Conservation (phyloP, 2,329 filamentous ascomycete species). For the Colletotrichum costaricense region DNA sequence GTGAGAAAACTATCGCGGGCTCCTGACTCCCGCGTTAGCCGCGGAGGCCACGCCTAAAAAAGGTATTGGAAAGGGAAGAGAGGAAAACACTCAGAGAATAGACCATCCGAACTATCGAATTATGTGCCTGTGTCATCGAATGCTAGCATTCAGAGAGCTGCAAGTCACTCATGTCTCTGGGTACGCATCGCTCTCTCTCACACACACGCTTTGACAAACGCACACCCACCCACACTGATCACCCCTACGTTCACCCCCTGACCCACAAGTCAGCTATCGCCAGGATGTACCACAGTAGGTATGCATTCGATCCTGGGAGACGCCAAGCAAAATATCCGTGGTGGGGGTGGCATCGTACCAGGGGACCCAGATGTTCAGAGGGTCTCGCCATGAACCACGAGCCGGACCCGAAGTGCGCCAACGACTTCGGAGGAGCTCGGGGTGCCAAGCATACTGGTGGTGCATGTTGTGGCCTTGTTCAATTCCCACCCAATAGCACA, state of each 20-base stretch:
- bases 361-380: constrained; percentile 10
- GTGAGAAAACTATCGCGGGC: background rate
- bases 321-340: constrained; percentile 31
- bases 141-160: constrained; percentile 19
- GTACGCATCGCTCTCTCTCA: background rate
- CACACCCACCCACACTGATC: constrained; percentile 13
- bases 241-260: constrained; percentile 17
- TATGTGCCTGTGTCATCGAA: constrained; percentile 24
- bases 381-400: constrained; percentile 9
- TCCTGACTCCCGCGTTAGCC: constrained; percentile 16
- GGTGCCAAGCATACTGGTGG: constrained; percentile 3
- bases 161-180: constrained; percentile 16
- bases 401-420: constrained; percentile 24
- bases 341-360: constrained; percentile 29
- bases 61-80: background rate
- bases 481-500: constrained; percentile 2
- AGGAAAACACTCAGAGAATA: background rate
- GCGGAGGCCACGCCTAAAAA: constrained; percentile 9
- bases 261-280: background rate
- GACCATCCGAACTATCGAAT: constrained; percentile 28
- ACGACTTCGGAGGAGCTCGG: constrained; percentile 26
- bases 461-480: constrained; percentile 13
- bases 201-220: background rate
- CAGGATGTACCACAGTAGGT: background rate
- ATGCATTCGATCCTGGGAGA: constrained; percentile 21